A percentile compares a stretch with the other conserved stretches of the same genome.
Conservation (phyloP, 352 stramenopile species). For the Phytopythium helicoides region DNA sequence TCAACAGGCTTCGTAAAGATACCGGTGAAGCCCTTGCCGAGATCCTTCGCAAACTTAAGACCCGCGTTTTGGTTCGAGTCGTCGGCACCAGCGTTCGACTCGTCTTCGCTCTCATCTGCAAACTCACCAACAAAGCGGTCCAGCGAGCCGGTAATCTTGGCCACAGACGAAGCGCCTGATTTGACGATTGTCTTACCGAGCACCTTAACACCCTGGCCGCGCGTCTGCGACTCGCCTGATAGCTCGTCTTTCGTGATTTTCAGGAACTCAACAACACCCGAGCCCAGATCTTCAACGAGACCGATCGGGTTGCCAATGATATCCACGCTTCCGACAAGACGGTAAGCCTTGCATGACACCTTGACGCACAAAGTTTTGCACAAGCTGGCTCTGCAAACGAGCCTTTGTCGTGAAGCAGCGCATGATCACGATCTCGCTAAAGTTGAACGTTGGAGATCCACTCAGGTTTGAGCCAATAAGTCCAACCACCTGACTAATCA, state of each 20-base stretch:
- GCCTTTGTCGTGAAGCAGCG: constrained; percentile 84
- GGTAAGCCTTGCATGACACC: constrained; percentile 83
- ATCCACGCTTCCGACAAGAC: constrained; percentile 77
- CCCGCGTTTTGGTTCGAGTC: constrained; percentile 51
- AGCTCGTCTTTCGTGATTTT: constrained; percentile 89
- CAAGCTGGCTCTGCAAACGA: constrained; percentile 69
- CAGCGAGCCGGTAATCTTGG: constrained; percentile 85
- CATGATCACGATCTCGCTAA: constrained; percentile 82
- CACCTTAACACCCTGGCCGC: constrained; percentile 84
- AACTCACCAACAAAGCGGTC: constrained; percentile 86
- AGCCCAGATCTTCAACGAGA: constrained; percentile 84
- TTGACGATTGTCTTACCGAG: constrained; percentile 84
- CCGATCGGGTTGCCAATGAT: constrained; percentile 87
- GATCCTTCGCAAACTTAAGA: constrained; percentile 84
- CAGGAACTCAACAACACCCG: constrained; percentile 83
- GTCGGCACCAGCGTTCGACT: constrained; percentile 10
- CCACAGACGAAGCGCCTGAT: constrained; percentile 65
- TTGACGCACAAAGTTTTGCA: constrained; percentile 83
- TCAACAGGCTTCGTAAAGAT: constrained; percentile 89
- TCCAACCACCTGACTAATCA: constrained; percentile 78
- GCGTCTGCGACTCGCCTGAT: constrained; percentile 75
- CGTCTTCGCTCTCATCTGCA: constrained; percentile 41
- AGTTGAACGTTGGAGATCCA: constrained; percentile 78
- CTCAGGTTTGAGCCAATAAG: constrained; percentile 84
- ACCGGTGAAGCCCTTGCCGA: constrained; percentile 79